Percentiles rank a stretch among this genome's conserved stretches.
Evolutionary conservation across 108 stramenopile genomes (phyloP).

Genomic region (Parietichytrium sp.): DNA sequence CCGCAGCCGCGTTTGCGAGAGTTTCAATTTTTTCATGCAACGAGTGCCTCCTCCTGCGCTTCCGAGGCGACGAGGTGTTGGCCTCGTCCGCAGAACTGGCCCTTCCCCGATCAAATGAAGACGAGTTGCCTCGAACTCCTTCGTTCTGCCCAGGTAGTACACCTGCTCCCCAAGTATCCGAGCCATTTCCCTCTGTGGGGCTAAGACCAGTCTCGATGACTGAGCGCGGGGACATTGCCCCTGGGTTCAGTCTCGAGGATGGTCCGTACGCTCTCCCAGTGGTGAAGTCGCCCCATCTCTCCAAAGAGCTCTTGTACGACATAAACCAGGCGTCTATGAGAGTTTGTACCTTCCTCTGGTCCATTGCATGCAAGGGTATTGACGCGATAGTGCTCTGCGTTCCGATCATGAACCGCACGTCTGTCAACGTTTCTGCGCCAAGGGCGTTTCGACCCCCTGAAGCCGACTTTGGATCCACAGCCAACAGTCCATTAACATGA

Average conservation of each 20-base stretch:
- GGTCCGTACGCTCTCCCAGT: not conserved
- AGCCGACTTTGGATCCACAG: not conserved
- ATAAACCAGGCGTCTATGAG: not conserved
- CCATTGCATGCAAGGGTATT: constrained; percentile 23
- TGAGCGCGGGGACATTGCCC: no score
- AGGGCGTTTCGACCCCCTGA: not conserved
- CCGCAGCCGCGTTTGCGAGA: not conserved
- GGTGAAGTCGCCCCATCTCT: not conserved
- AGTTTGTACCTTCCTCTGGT: not conserved
- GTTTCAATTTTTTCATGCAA: not conserved
- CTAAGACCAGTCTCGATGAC: no score
- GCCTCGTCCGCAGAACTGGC: no score
- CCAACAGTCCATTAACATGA: no score
- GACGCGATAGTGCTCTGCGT: not conserved
- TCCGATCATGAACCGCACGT: not conserved
- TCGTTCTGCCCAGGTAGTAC: no score
- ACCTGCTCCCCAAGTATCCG: no score
- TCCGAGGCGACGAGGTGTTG: no score
- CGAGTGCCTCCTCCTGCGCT: not conserved
- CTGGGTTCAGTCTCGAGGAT: no score
- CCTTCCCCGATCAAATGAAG: no score
- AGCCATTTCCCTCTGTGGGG: no score
- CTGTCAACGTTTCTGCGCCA: not conserved
- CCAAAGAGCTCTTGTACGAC: not conserved
- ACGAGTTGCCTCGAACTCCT: no score